Evolutionary conservation across 1,284 basidiomycete genomes (phyloP), one percentile per base, ranked within the genome.

Genomic region (Afroboletus lepidellus): DNA sequence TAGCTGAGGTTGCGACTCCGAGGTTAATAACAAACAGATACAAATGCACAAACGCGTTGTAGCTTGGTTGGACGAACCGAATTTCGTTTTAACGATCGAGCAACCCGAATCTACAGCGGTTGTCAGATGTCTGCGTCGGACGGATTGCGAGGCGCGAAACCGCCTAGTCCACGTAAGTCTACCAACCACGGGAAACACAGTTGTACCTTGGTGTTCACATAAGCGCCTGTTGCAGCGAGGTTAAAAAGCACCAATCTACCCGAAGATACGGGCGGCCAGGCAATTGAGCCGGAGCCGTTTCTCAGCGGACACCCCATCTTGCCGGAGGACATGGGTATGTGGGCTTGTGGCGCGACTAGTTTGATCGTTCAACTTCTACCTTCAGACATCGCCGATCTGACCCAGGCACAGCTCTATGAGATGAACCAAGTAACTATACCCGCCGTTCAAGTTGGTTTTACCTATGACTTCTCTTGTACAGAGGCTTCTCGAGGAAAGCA

Each of bases 401-500:
- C 65, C 11, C 63, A 60, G 16, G 65, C 72, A 9, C 72, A 79
- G 42, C 60, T 81, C 34, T 74, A 77, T 46, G 78, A 81, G 45
- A 68, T 81, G 60, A 82, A 79, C 45, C 74, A 80, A 61, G 80
- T 70, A 36, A 8, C 63, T 50, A 38, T 25, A 16, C 6, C 25
- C 25, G 9, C 38, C 23, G 7, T 7, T 50, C 12, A 7, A 43
- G 39, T 69, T 13, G 5, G 16, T 8, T 46, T 13, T 30, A 24
- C 25, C 30, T 5, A 1, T 53, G 41, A 41, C 49, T 29, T 7
- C 21, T 43, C 18, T 42, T 20, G n/a, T 45, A 43, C 53, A 81
- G 79, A 72, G 70, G 48, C 62, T 79, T 3, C 60, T 81, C 4
- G 73, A 81, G 23, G 80, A 82, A 39, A 77, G 74, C 41, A 72